These are phyloP conservation scores for Ophiosphaerella herpotricha DNA, from an alignment of 2,329 filamentous ascomycete species.

Conservation along the genomic window DNA sequence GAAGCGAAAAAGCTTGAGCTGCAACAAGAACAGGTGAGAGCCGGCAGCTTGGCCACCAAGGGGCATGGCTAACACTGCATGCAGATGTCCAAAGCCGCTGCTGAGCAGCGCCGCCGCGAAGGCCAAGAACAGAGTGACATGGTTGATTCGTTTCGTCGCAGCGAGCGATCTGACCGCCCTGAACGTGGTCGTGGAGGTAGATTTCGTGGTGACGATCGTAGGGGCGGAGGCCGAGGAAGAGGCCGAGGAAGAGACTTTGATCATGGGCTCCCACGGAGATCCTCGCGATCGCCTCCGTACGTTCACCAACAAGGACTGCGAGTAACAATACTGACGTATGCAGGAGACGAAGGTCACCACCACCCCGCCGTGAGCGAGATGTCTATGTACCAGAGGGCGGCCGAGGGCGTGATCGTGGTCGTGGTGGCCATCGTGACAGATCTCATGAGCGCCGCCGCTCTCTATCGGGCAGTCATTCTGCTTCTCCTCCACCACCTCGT, in stretches of 20 bases:
- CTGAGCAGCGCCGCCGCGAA: conserved; percentile 73
- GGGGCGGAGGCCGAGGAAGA: conserved; percentile 44
- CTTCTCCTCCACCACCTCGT: conserved; percentile 29
- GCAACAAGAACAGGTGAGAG: conserved; percentile 84
- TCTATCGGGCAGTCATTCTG: conserved; percentile 34
- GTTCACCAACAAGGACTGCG: conserved; percentile 1
- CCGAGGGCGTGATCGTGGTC: conserved; percentile 43
- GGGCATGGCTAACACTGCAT: conserved; percentile 21
- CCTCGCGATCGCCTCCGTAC: conserved; percentile 57
- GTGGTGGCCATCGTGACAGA: conserved; percentile 42
- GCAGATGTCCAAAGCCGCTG: conserved; percentile 82
- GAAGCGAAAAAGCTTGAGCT: conserved; percentile 96
- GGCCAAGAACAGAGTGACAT: conserved; percentile 67
- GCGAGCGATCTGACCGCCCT: conserved; percentile 57
- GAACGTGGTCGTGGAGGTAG: conserved; percentile 53
- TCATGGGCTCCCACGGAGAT: conserved; percentile 52
- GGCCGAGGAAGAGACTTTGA: conserved; percentile 52
- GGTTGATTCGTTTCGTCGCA: conserved; percentile 68
- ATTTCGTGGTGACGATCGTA: conserved; percentile 52
- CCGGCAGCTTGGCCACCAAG: not conserved
- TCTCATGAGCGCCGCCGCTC: conserved; percentile 42
- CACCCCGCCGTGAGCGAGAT: conserved; percentile 58
- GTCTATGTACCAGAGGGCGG: conserved; percentile 60
- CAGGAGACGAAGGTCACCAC: conserved; percentile 54
- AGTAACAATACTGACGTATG: conserved; percentile 18